Conservation (phyloP, 768 basidiomycete species). For the Plicaturopsis crispa region DNA sequence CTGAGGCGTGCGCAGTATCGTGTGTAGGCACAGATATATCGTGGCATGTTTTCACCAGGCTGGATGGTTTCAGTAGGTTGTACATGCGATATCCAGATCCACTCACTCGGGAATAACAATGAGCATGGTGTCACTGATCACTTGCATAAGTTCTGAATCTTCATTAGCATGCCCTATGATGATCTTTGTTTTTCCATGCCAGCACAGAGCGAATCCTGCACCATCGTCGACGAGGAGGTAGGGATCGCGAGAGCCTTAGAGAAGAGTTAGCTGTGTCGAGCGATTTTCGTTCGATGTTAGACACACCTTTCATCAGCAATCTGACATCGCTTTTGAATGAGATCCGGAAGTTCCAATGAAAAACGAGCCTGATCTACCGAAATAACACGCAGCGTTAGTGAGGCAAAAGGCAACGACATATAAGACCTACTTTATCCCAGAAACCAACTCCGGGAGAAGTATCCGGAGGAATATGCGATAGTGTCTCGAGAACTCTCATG, state of each 20-base stretch:
- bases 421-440: conserved; percentile 78
- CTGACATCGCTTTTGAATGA: conserved; percentile 68
- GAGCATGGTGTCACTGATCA: conserved; percentile 71
- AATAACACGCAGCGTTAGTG: too few species aligned
- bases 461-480: conserved; percentile 74
- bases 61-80: conserved; percentile 8
- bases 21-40: conserved; percentile 9
- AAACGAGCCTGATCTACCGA: conserved; percentile 58
- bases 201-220: conserved; percentile 83
- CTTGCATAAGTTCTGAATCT: conserved; percentile 75
- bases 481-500: conserved; percentile 72
- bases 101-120: conserved; percentile 83
- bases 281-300: too few species aligned
- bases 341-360: conserved; percentile 75
- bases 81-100: background rate
- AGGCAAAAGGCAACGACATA: too few species aligned
- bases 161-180: conserved; percentile 63
- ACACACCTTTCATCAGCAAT: conserved; percentile 78
- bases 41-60: conserved; percentile 11
- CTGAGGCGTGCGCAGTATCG: conserved; percentile 2
- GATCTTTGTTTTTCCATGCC: conserved; percentile 69
- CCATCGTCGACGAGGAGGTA: conserved; percentile 62
- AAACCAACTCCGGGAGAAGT: conserved; percentile 80
- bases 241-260: conserved; percentile 77
- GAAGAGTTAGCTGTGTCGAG: background rate